phyloP scores from a whole-genome alignment of 2,329 filamentous ascomycete species.

The Colletotrichum sp. region DNA sequence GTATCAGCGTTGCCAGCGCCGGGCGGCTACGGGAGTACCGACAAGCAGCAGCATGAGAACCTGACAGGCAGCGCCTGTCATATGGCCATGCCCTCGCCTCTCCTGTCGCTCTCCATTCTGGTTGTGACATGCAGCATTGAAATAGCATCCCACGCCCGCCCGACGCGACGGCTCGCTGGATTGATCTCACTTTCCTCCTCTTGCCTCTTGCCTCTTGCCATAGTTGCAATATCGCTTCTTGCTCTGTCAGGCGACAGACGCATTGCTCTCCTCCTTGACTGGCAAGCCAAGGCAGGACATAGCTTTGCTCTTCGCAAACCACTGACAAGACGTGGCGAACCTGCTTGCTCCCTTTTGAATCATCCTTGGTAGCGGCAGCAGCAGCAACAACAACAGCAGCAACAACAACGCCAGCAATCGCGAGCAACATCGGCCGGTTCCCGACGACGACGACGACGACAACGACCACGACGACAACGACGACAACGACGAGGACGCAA shows the following conservation, averaged over 20 bases:
- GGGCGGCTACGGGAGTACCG: neutral
- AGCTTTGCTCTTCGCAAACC: neutral
- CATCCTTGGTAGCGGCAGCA: neutral
- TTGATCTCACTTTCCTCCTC: neutral
- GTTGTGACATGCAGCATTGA: neutral
- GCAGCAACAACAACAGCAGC: neutral
- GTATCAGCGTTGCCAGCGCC: neutral
- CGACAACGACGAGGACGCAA: neutral
- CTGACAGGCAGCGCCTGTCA: neutral
- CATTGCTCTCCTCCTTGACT: constrained; percentile 3
- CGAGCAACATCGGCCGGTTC: neutral
- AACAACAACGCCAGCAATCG: neutral
- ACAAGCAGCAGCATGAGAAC: neutral
- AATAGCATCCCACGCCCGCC: constrained; percentile 6
- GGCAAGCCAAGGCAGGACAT: constrained; percentile 4
- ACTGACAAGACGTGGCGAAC: neutral
- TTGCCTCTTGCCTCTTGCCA: neutral
- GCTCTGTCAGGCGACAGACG: neutral
- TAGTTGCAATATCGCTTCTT: neutral
- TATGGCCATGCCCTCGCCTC: neutral
- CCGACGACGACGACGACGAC: neutral
- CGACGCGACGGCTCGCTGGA: neutral
- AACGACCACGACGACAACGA: neutral
- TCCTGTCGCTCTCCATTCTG: neutral
- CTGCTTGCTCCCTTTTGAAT: neutral